Base-by-base conservation (phyloP, 192 early-diverging fungal genomes). In the Physocladia obscura region DNA sequence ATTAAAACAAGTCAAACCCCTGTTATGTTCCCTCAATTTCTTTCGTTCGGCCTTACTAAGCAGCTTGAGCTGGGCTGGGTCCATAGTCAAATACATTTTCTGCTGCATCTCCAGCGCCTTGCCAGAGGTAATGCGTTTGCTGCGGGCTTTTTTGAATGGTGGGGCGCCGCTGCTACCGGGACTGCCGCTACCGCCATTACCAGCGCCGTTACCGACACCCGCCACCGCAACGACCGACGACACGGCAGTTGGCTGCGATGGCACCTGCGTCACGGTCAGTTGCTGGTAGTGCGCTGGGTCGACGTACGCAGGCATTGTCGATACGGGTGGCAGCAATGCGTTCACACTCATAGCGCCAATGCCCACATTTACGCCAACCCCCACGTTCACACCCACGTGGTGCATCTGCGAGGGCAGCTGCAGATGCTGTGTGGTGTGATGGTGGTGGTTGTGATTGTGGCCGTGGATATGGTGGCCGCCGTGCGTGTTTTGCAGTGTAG, bases 241-340 rank as follows among this genome's bases (percentile, higher is more conserved):
- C 54, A 15, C 22, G 22, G 22, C 21, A 15, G 21, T 6, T 30
- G 6, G 54, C 54, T 55, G 54, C 30, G 40, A 40, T 11, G 13
- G 61, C 61, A 35, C 19, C 29, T 63, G 39, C 38, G 39, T 8
- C 19, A 19, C 4, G 22, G 26, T 35, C 19, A 22, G 17, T 26
- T 54, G 61, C 39, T 63, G 61, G 22, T 63, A 36, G 89, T 88
- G 34, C 90, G 87, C 97, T 94, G 81, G 96, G 88, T 11, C 26
- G 8, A 22, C 15, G 52, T 8, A 22, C 22, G 52, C 8, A 6
- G n/a, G 26, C 26, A 54, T 22, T 27, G 22, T 15, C 11, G n/a
- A n/a, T n/a, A n/a, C n/a, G n/a, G n/a, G n/a, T n/a, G n/a, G n/a
- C n/a, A n/a, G n/a, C n/a, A n/a, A n/a, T n/a, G n/a, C n/a, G n/a